phyloP scores from a whole-genome alignment of 2,329 filamentous ascomycete genomes.

The Claviceps citrina region DNA sequence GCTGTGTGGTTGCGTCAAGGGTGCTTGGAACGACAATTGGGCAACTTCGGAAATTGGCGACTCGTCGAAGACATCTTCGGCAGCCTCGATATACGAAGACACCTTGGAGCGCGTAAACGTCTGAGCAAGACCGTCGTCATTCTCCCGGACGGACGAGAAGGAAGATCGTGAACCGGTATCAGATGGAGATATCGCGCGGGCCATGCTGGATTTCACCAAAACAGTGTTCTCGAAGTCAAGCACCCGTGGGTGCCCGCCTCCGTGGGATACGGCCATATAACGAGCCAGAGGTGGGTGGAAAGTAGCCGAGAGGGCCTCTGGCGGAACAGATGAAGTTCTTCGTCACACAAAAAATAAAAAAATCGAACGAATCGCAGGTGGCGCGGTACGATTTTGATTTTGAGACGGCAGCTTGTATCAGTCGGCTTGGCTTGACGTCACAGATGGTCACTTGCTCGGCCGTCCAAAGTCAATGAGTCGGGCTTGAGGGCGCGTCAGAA shows the following conservation, averaged over 20 bases:
- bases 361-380: not conserved
- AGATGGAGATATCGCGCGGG: conserved; percentile 21
- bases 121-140: conserved; percentile 42
- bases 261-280: conserved; percentile 16
- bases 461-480: not conserved
- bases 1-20: conserved; percentile 40
- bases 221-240: conserved; percentile 21
- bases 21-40: conserved; percentile 32
- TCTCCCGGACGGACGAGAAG: conserved; percentile 47
- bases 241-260: conserved; percentile 14
- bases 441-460: not conserved
- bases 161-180: conserved; percentile 34
- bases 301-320: not conserved
- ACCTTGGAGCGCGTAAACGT: conserved; percentile 48
- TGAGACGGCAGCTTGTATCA: not conserved
- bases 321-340: not conserved
- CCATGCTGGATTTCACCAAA: conserved; percentile 23
- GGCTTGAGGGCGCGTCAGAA: not conserved
- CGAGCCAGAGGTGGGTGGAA: not conserved
- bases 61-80: conserved; percentile 38
- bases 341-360: not conserved
- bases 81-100: conserved; percentile 37
- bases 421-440: not conserved
- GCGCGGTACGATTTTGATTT: not conserved
- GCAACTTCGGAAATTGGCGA: conserved; percentile 28